Base-by-base conservation (phyloP, 2,329 filamentous ascomycete genomes). In the Arthrobotrys sphaeroides region DNA sequence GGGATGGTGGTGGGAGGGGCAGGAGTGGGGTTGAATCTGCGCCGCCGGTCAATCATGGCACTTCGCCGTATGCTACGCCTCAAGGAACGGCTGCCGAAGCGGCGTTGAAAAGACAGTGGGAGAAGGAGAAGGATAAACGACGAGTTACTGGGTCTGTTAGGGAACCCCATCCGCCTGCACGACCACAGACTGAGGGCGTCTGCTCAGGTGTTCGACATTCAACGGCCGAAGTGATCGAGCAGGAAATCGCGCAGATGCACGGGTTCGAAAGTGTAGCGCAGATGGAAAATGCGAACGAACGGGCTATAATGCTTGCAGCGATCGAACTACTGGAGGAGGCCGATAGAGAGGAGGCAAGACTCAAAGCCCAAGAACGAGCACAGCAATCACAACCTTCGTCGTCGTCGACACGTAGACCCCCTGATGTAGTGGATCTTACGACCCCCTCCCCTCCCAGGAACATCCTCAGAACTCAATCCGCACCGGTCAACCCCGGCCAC, bases 241-340 rank as follows among this genome's bases (percentile, higher is more conserved):
- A 85, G 13, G 87, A 91, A 61, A 84, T 84, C 72, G 90, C 90
- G 38, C 88, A 88, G 4, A 85, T 85, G 68, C 90, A 90, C 78
- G 92, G 93, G 0, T 94, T 96, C 84, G 88, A 87, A 74, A 97
- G 93, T 0, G 88, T 91, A 80, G 93, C 92, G 0, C 92, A 96
- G 78, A 91, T 96, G 81, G 93, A 97, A 66, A 90, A 93, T 78
- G 94, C 93, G 2, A 96, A 97, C 79, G 92, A 97, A 67, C 86
- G 88, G 22, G 94, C 94, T 3, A 96, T 97, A 75, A 89, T 93
- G 62, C 89, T 94, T 80, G 93, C 93, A 0, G 85, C 96, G 31
- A 93, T 92, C 84, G 94, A 97, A 80, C 85, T 97, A 16, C 90
- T 95, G 24, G 91, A 96, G 80, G 89, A 96, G 81, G 93, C 96